phyloP scores from a whole-genome alignment of 345 rosid species.

The Dipteronia dyeriana region DNA sequence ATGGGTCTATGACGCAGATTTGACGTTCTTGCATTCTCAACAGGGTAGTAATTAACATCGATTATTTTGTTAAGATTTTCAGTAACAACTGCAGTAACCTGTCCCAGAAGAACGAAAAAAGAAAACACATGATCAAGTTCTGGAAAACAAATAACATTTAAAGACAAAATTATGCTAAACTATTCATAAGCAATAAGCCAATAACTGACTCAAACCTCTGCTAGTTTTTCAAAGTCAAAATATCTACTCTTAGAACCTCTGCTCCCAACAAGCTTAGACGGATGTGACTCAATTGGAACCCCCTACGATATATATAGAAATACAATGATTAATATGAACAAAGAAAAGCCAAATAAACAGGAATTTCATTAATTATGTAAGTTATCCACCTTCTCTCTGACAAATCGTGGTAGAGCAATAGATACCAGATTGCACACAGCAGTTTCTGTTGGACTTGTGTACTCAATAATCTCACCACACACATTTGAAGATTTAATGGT shows the following conservation, averaged over 20 bases:
- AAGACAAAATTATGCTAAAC: slow-evolving; percentile 1
- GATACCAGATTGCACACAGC: slow-evolving; percentile 97
- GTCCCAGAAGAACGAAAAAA: slow-evolving; percentile 8
- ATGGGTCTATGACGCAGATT: slow-evolving; percentile 85
- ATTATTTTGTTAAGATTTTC: slow-evolving; percentile 78
- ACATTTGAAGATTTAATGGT: slow-evolving; percentile 91
- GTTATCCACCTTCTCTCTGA: slow-evolving; percentile 71
- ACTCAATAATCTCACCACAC: slow-evolving; percentile 89
- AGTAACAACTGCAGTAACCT: slow-evolving; percentile 76
- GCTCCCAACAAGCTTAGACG: slow-evolving; percentile 85
- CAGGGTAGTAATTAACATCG: slow-evolving; percentile 87
- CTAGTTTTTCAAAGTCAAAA: slow-evolving; percentile 87
- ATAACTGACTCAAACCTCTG: slow-evolving; percentile 59
- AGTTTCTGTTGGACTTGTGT: slow-evolving; percentile 89
- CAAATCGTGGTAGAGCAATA: slow-evolving; percentile 82
- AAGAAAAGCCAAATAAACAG: slow-evolving; percentile 6
- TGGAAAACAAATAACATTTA: neutral
- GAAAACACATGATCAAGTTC: neutral
- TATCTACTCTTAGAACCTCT: slow-evolving; percentile 67
- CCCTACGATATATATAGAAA: slow-evolving; percentile 40
- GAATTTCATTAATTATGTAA: neutral
- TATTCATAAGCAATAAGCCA: slow-evolving; percentile 1
- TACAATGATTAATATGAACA: neutral
- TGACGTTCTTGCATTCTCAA: slow-evolving; percentile 82
- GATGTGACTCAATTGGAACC: slow-evolving; percentile 61